A percentile compares a stretch with the other conserved stretches of the same genome.
Evolutionary conservation across 192 early-diverging fungal species (phyloP).

Genomic region (Geranomyces variabilis): DNA sequence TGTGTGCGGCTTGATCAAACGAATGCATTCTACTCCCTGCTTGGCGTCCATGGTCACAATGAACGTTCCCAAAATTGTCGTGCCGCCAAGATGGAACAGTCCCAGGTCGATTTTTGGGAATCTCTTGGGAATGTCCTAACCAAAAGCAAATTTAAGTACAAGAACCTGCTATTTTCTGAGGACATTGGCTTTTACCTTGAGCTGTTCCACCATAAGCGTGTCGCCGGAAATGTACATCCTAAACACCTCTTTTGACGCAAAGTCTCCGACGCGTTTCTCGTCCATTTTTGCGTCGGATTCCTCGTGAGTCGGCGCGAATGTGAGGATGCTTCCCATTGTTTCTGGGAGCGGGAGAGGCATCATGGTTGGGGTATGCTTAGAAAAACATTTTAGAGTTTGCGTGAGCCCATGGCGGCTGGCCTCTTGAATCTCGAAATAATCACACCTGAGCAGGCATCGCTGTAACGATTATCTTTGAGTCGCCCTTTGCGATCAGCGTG

Average conservation of each 20-base stretch:
- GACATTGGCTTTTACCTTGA: conserved; percentile 7
- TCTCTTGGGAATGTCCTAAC: conserved; percentile 1
- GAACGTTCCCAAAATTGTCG: conserved; percentile 12
- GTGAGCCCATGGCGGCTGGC: no score
- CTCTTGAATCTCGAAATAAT: not conserved
- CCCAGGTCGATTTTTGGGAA: conserved; percentile 16
- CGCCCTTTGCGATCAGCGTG: conserved; percentile 11
- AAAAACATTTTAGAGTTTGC: no score
- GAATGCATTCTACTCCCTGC: conserved; percentile 18
- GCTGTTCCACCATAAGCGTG: conserved; percentile 14
- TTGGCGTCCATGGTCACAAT: conserved; percentile 14
- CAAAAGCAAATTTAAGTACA: no score
- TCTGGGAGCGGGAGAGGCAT: conserved; percentile 13
- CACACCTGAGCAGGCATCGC: conserved; percentile 20
- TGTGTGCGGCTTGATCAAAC: conserved; percentile 3
- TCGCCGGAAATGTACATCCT: conserved; percentile 24
- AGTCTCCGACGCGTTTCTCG: not conserved
- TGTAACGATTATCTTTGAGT: conserved; percentile 16
- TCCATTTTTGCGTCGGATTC: conserved; percentile 6
- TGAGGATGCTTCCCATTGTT: conserved; percentile 21
- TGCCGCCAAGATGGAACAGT: conserved; percentile 14
- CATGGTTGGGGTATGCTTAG: conserved; percentile 9
- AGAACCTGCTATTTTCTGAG: not conserved
- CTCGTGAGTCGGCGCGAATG: conserved; percentile 11
- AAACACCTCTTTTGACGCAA: conserved; percentile 1